Base-by-base conservation (phyloP, 2,329 filamentous ascomycete genomes). In the Colletotrichum incanum region DNA sequence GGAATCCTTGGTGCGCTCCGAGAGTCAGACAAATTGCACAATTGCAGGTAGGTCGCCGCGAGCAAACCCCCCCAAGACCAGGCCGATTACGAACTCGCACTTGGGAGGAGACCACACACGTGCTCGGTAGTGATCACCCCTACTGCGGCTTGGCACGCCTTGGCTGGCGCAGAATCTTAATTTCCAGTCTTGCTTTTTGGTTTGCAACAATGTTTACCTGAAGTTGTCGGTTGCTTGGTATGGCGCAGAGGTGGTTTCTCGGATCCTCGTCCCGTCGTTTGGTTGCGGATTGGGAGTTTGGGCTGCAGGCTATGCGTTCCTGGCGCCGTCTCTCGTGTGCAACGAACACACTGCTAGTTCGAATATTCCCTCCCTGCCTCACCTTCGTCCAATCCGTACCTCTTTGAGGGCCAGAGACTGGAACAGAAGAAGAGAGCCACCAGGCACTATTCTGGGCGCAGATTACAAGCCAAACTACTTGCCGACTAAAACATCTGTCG, bases 131-230 rank as follows among this genome's bases (percentile, higher is more conserved):
- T 14, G 64, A 60, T 49, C 43, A 7, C 23, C 65, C 16, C 34
- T 50, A 39, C n/a, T 39, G 41, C 37, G 39, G 18, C 59, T 72
- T 69, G 59, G 69, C 69, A 26, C 5, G 43, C 26, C 69, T 69
- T 72, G 69, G 65, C 65, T 26, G 37, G 43, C 5, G 28, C 64
- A 45, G 23, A 45, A 41, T 12, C 28, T 34, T 34, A 34, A 55
- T 61, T 50, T 28, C 18, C 5, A 47, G 14, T 41, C 37, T 28
- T 50, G 62, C 61, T 61, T 70, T 55, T 70, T 12, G 9, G 28
- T 55, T 26, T 26, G 6, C 9, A 31, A 1, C 8, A 12, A 14
- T 11, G n/a, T 72, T 62, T 67, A 71, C 62, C 34, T 58, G 64
- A 71, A 41, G 67, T 37, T 4, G 20, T n/a, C 45, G 18, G 23